phyloP scores from a whole-genome alignment of 257 asterid species.

The Solanum chaucha region DNA sequence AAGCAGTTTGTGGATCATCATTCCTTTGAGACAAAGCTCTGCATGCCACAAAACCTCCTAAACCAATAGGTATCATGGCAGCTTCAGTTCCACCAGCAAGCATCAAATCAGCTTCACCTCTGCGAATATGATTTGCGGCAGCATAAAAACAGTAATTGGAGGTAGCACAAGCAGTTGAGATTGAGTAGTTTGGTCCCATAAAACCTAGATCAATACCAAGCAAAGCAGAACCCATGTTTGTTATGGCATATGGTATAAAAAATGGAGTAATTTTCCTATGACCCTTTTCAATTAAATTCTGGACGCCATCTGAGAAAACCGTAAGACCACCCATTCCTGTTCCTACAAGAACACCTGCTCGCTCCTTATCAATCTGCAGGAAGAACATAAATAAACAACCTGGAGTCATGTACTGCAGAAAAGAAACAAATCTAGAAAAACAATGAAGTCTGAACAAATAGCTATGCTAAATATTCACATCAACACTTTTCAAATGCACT shows the following conservation, averaged over 20 bases:
- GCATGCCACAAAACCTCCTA: conserved; percentile 96
- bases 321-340: conserved; percentile 96
- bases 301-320: conserved; percentile 82
- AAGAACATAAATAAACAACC: not conserved
- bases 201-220: conserved; percentile 91
- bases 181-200: conserved; percentile 94
- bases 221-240: conserved; percentile 95
- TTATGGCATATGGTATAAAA: conserved; percentile 86
- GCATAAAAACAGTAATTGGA: conserved; percentile 90
- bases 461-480: not conserved
- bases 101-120: conserved; percentile 98
- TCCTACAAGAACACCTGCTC: conserved; percentile 87
- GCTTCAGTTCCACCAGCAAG: conserved; percentile 95
- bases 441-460: not conserved
- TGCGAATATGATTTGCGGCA: conserved; percentile 90
- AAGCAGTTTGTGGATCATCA: conserved; percentile 82
- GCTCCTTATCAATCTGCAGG: conserved; percentile 69
- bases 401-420: not conserved
- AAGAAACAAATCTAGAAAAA: not conserved
- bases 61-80: conserved; percentile 87
- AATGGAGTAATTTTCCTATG: conserved; percentile 79
- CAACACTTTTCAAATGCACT: not conserved
- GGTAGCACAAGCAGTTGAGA: conserved; percentile 97
- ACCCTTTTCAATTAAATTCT: conserved; percentile 76
- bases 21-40: conserved; percentile 94